Base-by-base conservation (phyloP, 2,329 filamentous ascomycete species). In the Fusarium floridanum region DNA sequence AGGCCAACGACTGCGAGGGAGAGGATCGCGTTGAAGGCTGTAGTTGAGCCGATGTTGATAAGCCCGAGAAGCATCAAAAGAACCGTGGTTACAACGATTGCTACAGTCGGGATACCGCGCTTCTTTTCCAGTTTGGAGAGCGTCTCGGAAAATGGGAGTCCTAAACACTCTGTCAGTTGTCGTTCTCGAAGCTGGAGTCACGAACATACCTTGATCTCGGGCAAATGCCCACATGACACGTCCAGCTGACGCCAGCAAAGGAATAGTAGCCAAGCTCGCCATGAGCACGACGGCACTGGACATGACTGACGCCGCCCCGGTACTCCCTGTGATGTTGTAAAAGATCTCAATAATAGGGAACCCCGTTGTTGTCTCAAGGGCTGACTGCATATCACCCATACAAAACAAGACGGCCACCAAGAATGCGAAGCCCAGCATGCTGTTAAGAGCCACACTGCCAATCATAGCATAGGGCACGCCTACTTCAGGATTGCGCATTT, bases 21-120 rank as follows among this genome's bases (percentile, higher is more conserved):
- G 1, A 77, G 60, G 2, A 77, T 64, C 1, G 75, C 75, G 20
- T 75, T 77, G 57, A 77, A 74, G 3, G 75, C 75, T 1, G 75
- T 77, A 0, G 74, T 76, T 1, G 74, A 77, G 5, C 73, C 74
- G 4, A 77, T 76, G 20, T 77, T 77, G 64, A 77, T 73, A 5
- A 77, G 74, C 7, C 74, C 71, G 1, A 77, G 45, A 1, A 77
- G 39, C 50, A 75, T 72, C 11, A 76, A 48, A 1, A 76, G 12
- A 6, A 68, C 55, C 0, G 62, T 71, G 1, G 67, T 66, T 0
- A 62, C 27, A 0, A 68, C 1, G 1, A 76, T 67, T 6, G 74
- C 71, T 4, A 70, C 5, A 0, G 73, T 72, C 0, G 74, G 74
- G 3, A 76, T 74, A 1, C 64, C 29, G 5, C 71, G 71, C 9